Evolutionary conservation across 106 monocot species (phyloP).

Genomic region (Cymbidium sinense): DNA sequence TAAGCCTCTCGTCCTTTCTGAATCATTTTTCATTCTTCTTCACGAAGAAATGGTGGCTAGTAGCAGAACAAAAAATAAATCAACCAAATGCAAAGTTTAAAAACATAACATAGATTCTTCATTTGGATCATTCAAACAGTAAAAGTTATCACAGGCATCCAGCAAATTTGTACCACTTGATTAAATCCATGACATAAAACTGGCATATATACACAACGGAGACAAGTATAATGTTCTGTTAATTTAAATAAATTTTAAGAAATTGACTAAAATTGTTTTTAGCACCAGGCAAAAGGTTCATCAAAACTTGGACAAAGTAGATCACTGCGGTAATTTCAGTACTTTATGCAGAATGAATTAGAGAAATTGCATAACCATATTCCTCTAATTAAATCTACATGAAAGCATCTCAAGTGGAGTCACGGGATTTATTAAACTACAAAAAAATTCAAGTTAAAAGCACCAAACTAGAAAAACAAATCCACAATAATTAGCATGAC

Average conservation of each 20-base stretch:
- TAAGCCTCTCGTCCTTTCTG: not conserved
- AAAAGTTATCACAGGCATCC: not conserved
- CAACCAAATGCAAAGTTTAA: not conserved
- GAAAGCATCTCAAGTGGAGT: not conserved
- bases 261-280: not conserved
- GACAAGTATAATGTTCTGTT: not conserved
- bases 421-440: not conserved
- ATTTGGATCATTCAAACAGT: constrained; percentile 1
- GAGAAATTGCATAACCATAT: not conserved
- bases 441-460: not conserved
- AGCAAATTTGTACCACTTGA: not conserved
- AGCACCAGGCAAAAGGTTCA: not conserved
- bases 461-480: not conserved
- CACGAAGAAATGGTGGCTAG: not conserved
- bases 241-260: not conserved
- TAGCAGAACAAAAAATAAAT: not conserved
- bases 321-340: not conserved
- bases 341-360: not conserved
- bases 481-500: not conserved
- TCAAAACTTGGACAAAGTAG: too few relatives aligned
- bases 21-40: not conserved
- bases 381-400: not conserved
- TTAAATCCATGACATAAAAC: not conserved
- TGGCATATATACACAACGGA: not conserved
- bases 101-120: too few relatives aligned